A percentile compares a stretch with the other conserved stretches of the same genome.
Evolutionary conservation across 2,329 filamentous ascomycete genomes (phyloP).

Genomic region (Achaetomium macrosporum): DNA sequence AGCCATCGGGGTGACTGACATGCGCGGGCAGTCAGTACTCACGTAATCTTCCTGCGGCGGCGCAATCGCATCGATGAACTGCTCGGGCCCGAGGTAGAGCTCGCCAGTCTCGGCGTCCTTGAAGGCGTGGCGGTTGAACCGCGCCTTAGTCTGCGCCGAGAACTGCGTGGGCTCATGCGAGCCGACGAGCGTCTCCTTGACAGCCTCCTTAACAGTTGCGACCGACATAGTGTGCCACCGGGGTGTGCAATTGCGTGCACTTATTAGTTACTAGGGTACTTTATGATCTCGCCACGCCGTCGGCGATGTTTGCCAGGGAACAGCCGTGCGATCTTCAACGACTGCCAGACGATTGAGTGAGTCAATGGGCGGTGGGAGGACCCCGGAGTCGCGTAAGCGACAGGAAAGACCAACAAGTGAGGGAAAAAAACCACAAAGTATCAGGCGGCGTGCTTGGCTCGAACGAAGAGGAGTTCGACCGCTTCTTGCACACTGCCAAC

Average conservation of each 20-base stretch:
- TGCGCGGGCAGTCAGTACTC: conserved; percentile 36
- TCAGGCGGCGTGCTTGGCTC: conserved; percentile 6
- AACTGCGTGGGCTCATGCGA: conserved; percentile 47
- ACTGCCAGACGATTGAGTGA: conserved; percentile 8
- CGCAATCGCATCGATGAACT: conserved; percentile 87
- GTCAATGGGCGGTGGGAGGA: conserved; percentile 10
- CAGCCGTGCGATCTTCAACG: conserved; percentile 1
- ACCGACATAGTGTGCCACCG: conserved; percentile 34
- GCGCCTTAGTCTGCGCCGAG: conserved; percentile 67
- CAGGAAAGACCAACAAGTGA: background rate
- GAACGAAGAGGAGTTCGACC: conserved; percentile 1
- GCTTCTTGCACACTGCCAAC: conserved; percentile 1
- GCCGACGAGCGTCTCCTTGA: conserved; percentile 77
- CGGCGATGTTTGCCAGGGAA: background rate
- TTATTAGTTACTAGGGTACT: background rate
- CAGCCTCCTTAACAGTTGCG: conserved; percentile 56
- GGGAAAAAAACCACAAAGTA: conserved; percentile 9
- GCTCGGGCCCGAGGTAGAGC: conserved; percentile 71
- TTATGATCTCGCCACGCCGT: background rate
- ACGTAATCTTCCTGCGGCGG: conserved; percentile 87
- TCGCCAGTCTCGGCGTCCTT: conserved; percentile 73
- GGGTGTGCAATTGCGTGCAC: background rate
- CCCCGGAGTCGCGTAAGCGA: background rate
- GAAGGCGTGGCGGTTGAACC: conserved; percentile 70
- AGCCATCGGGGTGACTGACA: background rate